Conservation (phyloP, 2,329 filamentous ascomycete species). For the Colletotrichum sp. region DNA sequence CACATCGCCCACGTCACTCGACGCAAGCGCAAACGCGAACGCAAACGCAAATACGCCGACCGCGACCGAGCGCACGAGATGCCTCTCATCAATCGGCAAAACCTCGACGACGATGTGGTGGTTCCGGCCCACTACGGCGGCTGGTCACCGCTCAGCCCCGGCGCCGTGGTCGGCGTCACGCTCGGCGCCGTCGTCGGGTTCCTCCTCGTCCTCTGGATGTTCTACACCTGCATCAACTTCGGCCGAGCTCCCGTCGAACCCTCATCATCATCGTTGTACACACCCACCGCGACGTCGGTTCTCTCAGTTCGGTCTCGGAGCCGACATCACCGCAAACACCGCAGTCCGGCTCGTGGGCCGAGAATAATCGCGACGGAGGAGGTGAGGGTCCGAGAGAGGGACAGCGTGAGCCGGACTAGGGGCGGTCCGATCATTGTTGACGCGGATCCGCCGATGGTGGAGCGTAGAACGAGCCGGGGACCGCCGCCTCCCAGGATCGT, state of each 20-base stretch:
- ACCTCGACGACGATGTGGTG: slow-evolving; percentile 26
- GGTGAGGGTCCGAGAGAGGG: slow-evolving; percentile 28
- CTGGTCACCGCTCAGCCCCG: slow-evolving; percentile 41
- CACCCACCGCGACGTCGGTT: slow-evolving; percentile 25
- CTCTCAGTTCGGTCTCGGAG: slow-evolving; percentile 23
- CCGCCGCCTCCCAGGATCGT: slow-evolving; percentile 31
- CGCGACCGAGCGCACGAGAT: not conserved
- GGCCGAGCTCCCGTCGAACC: slow-evolving; percentile 34
- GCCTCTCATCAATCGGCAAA: slow-evolving; percentile 19
- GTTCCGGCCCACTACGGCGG: slow-evolving; percentile 41
- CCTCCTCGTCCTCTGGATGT: slow-evolving; percentile 55
- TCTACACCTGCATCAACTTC: slow-evolving; percentile 55
- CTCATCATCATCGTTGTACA: slow-evolving; percentile 21
- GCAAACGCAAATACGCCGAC: not conserved
- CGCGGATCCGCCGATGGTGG: slow-evolving; percentile 25
- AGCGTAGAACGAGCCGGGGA: slow-evolving; percentile 21
- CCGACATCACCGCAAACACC: slow-evolving; percentile 11
- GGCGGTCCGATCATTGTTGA: slow-evolving; percentile 29
- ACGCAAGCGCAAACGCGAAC: not conserved
- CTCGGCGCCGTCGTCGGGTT: slow-evolving; percentile 54
- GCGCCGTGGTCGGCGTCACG: slow-evolving; percentile 48
- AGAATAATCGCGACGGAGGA: slow-evolving; percentile 33
- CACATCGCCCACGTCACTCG: not conserved
- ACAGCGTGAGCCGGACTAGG: slow-evolving; percentile 3
- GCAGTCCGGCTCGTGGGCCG: slow-evolving; percentile 7